Evolutionary conservation across 164 flowering plant species (phyloP).

Genomic region (Tetrastigma voinierianum): DNA sequence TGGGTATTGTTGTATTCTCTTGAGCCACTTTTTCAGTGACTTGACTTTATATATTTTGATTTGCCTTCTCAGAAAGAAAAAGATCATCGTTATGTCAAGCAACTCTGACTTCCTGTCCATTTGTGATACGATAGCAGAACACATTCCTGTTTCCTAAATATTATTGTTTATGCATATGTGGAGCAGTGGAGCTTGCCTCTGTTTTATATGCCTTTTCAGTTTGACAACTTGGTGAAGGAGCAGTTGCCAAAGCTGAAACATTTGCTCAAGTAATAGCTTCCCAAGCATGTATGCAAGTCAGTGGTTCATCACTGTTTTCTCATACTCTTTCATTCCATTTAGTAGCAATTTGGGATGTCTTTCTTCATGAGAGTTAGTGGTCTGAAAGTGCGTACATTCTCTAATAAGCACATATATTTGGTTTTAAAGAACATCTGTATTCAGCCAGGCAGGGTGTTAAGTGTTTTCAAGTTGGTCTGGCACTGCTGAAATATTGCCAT

Average conservation of each 20-base stretch:
- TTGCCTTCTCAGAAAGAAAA: too few species aligned
- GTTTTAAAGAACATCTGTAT: not conserved
- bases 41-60: too few species aligned
- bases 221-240: slow-evolving; percentile 80
- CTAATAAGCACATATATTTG: not conserved
- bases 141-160: slow-evolving; percentile 1
- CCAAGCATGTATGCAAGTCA: slow-evolving; percentile 99
- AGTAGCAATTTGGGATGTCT: slow-evolving; percentile 98
- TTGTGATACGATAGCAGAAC: not conserved
- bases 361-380: slow-evolving; percentile 81
- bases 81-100: not conserved
- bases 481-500: slow-evolving; percentile 80
- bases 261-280: slow-evolving; percentile 78
- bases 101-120: not conserved
- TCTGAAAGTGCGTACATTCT: not conserved
- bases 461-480: slow-evolving; percentile 96
- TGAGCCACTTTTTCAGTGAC: too few species aligned
- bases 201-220: slow-evolving; percentile 89
- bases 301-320: slow-evolving; percentile 98
- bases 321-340: slow-evolving; percentile 97
- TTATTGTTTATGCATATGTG: slow-evolving; percentile 11
- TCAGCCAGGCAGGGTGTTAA: slow-evolving; percentile 71
- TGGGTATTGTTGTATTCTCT: too few species aligned
- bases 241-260: slow-evolving; percentile 87
- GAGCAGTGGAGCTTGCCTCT: slow-evolving; percentile 87